A percentile compares a stretch with the other conserved stretches of the same genome.
Conservation (phyloP, 2,329 filamentous ascomycete species). For the Trichoderma atroviride region DNA sequence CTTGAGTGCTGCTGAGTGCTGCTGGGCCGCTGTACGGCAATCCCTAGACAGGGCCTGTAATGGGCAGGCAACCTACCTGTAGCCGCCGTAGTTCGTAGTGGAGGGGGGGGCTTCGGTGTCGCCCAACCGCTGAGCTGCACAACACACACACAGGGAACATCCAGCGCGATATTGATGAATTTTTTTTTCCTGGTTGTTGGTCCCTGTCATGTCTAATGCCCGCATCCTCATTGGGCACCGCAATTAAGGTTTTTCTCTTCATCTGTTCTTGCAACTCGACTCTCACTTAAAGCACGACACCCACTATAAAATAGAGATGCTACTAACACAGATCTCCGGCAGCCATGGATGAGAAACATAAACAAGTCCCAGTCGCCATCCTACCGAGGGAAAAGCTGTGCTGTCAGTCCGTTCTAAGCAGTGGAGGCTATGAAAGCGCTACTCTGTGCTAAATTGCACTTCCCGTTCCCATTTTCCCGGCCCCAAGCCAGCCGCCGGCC, state of each 20-base stretch:
- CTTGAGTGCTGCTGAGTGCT: background rate
- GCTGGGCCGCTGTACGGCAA: background rate
- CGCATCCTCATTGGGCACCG: background rate
- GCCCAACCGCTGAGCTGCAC: background rate
- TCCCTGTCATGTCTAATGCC: background rate
- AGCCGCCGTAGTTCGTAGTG: background rate
- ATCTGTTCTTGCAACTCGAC: background rate
- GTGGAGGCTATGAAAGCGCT: background rate
- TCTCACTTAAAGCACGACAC: background rate
- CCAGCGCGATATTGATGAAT: background rate
- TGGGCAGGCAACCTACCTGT: background rate
- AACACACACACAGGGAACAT: background rate
- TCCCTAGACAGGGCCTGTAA: background rate
- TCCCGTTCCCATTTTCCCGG: background rate
- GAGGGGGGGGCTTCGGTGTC: background rate
- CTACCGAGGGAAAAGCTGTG: background rate
- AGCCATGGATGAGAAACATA: background rate
- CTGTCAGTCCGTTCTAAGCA: no score
- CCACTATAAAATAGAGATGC: background rate
- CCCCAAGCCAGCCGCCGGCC: slow-evolving; percentile 1
- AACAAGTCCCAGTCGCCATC: background rate
- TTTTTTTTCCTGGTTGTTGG: background rate
- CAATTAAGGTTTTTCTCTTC: background rate
- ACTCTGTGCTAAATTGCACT: background rate
- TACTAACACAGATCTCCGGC: background rate